Conservation (phyloP, 305 asterid species). For the Euphrasia arctica region DNA sequence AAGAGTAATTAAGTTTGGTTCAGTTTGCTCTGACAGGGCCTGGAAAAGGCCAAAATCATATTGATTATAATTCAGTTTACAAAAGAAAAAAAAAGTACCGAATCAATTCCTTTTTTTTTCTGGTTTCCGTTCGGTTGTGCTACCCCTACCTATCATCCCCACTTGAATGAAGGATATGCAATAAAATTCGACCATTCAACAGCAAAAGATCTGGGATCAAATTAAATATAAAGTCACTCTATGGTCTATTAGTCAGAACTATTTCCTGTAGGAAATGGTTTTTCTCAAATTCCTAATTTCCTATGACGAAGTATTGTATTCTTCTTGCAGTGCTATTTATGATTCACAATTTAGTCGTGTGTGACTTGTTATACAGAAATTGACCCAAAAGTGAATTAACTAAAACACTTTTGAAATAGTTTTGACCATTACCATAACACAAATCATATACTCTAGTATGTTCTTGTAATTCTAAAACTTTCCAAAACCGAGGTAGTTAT, state of each 20-base stretch:
- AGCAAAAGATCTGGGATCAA: too few relatives aligned
- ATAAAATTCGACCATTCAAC: not conserved
- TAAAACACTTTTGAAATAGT: not conserved
- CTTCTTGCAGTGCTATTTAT: not conserved
- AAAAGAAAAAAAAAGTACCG: too few relatives aligned
- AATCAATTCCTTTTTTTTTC: too few relatives aligned
- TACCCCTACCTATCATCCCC: not conserved
- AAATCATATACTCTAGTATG: not conserved
- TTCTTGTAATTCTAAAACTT: conserved; percentile 3
- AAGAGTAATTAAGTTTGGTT: too few relatives aligned
- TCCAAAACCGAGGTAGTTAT: not conserved
- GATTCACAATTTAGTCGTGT: not conserved
- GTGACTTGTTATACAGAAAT: not conserved
- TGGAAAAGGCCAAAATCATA: too few relatives aligned
- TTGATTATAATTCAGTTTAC: too few relatives aligned
- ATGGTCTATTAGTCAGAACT: not conserved
- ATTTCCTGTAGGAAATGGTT: not conserved
- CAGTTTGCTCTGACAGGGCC: too few relatives aligned
- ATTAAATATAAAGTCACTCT: too few relatives aligned
- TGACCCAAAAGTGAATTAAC: not conserved
- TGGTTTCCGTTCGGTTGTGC: too few relatives aligned
- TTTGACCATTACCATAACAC: not conserved
- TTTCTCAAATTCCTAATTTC: not conserved
- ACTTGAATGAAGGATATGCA: not conserved
- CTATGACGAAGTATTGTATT: not conserved